Conservation (phyloP, 2,329 filamentous ascomycete genomes). For the Ascochyta koolunga region DNA sequence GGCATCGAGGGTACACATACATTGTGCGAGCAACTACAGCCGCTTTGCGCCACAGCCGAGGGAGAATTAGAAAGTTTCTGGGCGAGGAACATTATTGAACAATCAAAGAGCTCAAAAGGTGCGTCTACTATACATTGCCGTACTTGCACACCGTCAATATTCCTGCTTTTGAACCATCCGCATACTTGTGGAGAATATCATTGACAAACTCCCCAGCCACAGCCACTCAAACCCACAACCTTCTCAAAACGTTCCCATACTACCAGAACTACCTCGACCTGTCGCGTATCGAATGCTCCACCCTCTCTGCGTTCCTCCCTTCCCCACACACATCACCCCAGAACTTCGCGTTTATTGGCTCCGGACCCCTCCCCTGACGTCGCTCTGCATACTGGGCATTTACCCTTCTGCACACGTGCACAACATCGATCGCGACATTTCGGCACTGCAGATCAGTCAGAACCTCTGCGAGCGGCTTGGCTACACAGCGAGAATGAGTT, state of each 20-base stretch:
- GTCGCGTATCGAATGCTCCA: constrained; percentile 54
- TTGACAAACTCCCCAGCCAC: neutral
- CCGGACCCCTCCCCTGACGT: constrained; percentile 59
- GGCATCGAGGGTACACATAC: constrained; percentile 35
- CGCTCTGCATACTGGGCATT: constrained; percentile 51
- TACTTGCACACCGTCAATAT: neutral
- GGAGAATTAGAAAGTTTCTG: constrained; percentile 55
- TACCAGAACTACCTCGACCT: constrained; percentile 58
- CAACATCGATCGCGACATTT: constrained; percentile 52
- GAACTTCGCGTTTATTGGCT: constrained; percentile 57
- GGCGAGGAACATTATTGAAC: constrained; percentile 45
- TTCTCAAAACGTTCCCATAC: constrained; percentile 56
- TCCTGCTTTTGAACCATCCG: too few relatives aligned
- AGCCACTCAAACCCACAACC: constrained; percentile 1
- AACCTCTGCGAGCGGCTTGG: constrained; percentile 45
- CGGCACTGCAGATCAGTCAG: constrained; percentile 44
- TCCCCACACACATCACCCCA: constrained; percentile 21
- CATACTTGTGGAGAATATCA: neutral
- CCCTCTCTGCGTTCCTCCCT: constrained; percentile 47
- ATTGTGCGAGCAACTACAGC: constrained; percentile 48
- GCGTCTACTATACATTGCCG: neutral
- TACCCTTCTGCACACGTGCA: constrained; percentile 43
- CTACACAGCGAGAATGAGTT: constrained; percentile 42
- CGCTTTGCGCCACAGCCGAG: constrained; percentile 55
- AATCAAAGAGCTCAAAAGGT: constrained; percentile 4